These are phyloP conservation scores for Annulohypoxylon truncatum DNA, from an alignment of 2,329 filamentous ascomycete species.

Conservation along the genomic window DNA sequence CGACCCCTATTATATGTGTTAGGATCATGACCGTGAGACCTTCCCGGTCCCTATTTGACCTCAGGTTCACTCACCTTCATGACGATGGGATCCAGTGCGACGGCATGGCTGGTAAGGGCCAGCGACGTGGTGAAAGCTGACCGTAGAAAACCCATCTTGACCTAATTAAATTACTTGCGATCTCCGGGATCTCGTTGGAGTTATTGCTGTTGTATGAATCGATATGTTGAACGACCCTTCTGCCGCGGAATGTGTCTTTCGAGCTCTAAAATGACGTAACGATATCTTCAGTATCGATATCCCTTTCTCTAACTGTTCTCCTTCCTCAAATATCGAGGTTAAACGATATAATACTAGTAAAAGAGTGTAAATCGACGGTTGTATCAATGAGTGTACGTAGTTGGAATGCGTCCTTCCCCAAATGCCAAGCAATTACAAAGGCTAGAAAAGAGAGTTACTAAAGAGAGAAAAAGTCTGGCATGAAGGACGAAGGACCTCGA, in stretches of 20 bases:
- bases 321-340: conserved; percentile 5
- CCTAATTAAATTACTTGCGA: conserved; percentile 27
- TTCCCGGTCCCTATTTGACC: not conserved
- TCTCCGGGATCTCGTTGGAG: conserved; percentile 16
- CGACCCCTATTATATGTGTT: conserved; percentile 42
- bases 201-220: not conserved
- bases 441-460: conserved; percentile 35
- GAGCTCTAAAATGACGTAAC: conserved; percentile 16
- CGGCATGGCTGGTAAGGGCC: conserved; percentile 44
- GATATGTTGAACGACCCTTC: not conserved
- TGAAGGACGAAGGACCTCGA: conserved; percentile 27
- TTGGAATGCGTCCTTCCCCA: conserved; percentile 41
- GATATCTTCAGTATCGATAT: not conserved
- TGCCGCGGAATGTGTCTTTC: not conserved
- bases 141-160: conserved; percentile 48
- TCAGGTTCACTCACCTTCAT: conserved; percentile 46
- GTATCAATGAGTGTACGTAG: conserved; percentile 44
- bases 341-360: conserved; percentile 22
- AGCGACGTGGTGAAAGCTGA: conserved; percentile 46
- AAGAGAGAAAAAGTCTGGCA: conserved; percentile 26
- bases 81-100: conserved; percentile 49
- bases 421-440: conserved; percentile 40
- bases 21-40: not conserved
- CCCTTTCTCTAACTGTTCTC: not conserved
- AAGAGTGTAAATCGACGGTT: conserved; percentile 25